Evolutionary conservation across 2,329 filamentous ascomycete genomes (phyloP).

Genomic region (Ceratocystis eucalypticola): DNA sequence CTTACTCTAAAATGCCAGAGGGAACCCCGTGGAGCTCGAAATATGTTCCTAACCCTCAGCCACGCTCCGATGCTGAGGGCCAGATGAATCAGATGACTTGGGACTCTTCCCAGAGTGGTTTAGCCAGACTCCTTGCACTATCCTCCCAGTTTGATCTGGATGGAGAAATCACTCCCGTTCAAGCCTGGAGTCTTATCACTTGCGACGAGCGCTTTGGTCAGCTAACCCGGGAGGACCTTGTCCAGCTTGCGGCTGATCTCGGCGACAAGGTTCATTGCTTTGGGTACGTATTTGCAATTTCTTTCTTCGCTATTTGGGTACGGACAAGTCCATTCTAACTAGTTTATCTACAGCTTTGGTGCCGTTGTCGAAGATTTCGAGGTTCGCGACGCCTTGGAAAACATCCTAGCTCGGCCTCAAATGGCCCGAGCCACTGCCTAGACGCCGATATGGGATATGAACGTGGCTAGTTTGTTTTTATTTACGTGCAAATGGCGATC

Average conservation of each 20-base stretch:
- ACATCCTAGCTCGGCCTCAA: constrained; percentile 39
- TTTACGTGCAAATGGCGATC: background rate
- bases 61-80: constrained; percentile 19
- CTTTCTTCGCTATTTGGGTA: background rate
- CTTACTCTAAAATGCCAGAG: constrained; percentile 36
- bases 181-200: constrained; percentile 79
- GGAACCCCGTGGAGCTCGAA: constrained; percentile 41
- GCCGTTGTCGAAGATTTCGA: constrained; percentile 55
- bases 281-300: constrained; percentile 49
- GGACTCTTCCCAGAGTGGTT: constrained; percentile 60
- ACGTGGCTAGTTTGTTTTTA: background rate
- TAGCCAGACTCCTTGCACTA: constrained; percentile 70
- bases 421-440: constrained; percentile 1
- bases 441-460: background rate
- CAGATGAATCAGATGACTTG: constrained; percentile 58
- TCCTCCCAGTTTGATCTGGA: constrained; percentile 72
- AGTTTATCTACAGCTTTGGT: constrained; percentile 36
- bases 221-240: constrained; percentile 55
- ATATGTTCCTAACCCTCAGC: constrained; percentile 27
- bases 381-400: constrained; percentile 63
- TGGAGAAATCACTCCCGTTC: constrained; percentile 85
- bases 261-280: constrained; percentile 78
- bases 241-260: constrained; percentile 58
- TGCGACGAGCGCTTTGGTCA: constrained; percentile 55
- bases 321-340: constrained; percentile 12